Conservation (phyloP, 306 rosid genomes). For the Senna siamea region DNA sequence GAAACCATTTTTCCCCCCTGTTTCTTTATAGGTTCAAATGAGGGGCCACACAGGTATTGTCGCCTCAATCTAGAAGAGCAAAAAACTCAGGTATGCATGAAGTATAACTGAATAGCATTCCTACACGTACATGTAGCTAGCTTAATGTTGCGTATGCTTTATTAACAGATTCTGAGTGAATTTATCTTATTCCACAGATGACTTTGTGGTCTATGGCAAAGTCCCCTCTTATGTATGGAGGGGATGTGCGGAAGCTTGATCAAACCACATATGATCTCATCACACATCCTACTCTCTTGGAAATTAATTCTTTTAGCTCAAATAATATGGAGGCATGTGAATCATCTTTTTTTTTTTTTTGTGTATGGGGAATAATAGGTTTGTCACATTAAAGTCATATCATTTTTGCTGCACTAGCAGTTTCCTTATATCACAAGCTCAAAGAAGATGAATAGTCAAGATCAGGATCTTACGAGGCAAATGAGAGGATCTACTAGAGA, state of each 20-base stretch:
- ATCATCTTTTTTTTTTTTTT: constrained; percentile 14
- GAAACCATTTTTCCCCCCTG: constrained; percentile 17
- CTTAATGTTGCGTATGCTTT: constrained; percentile 15
- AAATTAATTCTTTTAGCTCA: constrained; percentile 83
- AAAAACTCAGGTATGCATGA: constrained; percentile 76
- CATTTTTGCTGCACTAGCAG: constrained; percentile 53
- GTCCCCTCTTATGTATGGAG: constrained; percentile 98
- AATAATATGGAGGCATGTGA: constrained; percentile 85
- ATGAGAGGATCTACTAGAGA: constrained; percentile 47
- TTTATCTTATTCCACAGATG: constrained; percentile 54
- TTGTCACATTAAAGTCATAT: constrained; percentile 32
- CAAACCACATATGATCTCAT: constrained; percentile 53
- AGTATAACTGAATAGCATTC: constrained; percentile 33
- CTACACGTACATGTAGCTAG: not conserved
- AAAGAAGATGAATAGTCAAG: constrained; percentile 31
- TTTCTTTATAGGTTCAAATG: constrained; percentile 62
- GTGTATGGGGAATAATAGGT: constrained; percentile 40
- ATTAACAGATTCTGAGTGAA: constrained; percentile 27
- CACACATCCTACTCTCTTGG: constrained; percentile 77
- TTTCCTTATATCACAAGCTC: constrained; percentile 59
- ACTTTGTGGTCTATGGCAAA: constrained; percentile 87
- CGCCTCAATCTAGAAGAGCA: constrained; percentile 72
- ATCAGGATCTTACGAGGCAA: constrained; percentile 38
- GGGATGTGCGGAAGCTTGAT: constrained; percentile 86
- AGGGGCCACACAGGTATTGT: constrained; percentile 78